A percentile compares a stretch with the other conserved stretches of the same genome.
Conservation (phyloP, 192 early-diverging fungal genomes). For the Dispira parvispora region DNA sequence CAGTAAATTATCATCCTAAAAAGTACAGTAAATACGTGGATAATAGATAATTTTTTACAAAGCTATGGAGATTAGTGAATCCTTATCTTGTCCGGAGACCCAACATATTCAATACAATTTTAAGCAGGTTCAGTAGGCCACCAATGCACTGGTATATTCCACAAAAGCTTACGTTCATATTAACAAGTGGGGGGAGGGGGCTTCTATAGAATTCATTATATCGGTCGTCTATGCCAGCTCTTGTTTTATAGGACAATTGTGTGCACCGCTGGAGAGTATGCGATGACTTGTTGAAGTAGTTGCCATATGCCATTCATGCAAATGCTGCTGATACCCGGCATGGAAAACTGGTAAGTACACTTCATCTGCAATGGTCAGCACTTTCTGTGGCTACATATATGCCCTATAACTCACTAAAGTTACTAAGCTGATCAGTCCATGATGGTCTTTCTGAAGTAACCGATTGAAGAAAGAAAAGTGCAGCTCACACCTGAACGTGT, state of each 20-base stretch:
- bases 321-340: too few relatives aligned
- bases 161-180: slow-evolving; percentile 32
- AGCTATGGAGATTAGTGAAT: slow-evolving; percentile 30
- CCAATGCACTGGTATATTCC: slow-evolving; percentile 29
- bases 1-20: neutral
- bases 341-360: too few relatives aligned
- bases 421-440: too few relatives aligned
- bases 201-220: slow-evolving; percentile 34
- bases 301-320: too few relatives aligned
- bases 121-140: slow-evolving; percentile 22
- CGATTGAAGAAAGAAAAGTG: too few relatives aligned
- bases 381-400: too few relatives aligned
- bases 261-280: neutral
- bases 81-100: slow-evolving; percentile 29
- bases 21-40: neutral
- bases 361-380: too few relatives aligned
- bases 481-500: too few relatives aligned
- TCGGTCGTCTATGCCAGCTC: slow-evolving; percentile 13
- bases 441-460: too few relatives aligned
- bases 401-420: too few relatives aligned
- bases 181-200: slow-evolving; percentile 30
- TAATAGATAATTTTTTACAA: slow-evolving; percentile 37
- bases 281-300: too few relatives aligned
- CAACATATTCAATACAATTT: slow-evolving; percentile 26
- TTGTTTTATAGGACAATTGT: slow-evolving; percentile 9